Evolutionary conservation across 192 early-diverging fungal species (phyloP).

Genomic region (Backusella morwellensis): DNA sequence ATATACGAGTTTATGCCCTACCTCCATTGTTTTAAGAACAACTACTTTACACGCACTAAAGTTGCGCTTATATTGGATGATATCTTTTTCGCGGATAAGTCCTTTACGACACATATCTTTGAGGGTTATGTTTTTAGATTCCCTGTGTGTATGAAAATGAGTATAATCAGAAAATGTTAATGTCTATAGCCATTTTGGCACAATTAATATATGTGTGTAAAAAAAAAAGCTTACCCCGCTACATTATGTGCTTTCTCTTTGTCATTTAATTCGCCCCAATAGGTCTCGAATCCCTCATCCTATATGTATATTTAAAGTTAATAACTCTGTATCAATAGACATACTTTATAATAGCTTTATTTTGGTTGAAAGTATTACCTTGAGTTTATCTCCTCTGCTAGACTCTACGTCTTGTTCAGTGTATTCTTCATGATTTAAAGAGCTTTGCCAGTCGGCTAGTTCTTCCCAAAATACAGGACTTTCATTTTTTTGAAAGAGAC

Average conservation of each 20-base stretch:
- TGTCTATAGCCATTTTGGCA: background rate
- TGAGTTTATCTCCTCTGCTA: conserved; percentile 1
- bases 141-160: conserved; percentile 14
- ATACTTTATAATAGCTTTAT: background rate
- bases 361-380: background rate
- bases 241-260: conserved; percentile 34
- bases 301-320: background rate
- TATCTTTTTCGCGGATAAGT: conserved; percentile 36
- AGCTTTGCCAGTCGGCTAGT: background rate
- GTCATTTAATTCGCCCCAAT: conserved; percentile 32
- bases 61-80: conserved; percentile 37
- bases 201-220: background rate
- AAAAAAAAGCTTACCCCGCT: conserved; percentile 28
- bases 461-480: conserved; percentile 8
- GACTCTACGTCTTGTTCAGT: background rate
- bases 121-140: conserved; percentile 42
- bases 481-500: conserved; percentile 4
- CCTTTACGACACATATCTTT: conserved; percentile 40
- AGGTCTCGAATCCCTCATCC: conserved; percentile 29
- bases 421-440: background rate
- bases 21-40: conserved; percentile 37
- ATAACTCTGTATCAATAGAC: background rate
- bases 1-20: conserved; percentile 3
- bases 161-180: background rate
- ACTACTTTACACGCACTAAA: conserved; percentile 39